These are phyloP conservation scores for Aegilops bicornis DNA, from an alignment of 176 grass and related monocot species.

Conservation along the genomic window DNA sequence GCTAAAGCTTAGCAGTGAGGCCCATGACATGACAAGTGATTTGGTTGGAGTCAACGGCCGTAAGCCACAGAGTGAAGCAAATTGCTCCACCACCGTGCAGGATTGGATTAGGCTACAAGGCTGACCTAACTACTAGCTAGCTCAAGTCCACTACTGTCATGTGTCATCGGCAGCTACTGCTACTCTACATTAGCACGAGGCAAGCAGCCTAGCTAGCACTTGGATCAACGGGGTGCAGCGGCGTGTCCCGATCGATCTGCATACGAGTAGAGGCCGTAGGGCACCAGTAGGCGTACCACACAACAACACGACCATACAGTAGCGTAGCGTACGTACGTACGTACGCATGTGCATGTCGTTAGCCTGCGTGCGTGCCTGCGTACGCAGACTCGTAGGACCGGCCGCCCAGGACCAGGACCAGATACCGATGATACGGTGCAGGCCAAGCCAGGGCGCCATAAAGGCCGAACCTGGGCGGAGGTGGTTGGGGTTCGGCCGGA, in stretches of 20 bases:
- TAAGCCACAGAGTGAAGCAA: background rate
- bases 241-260: background rate
- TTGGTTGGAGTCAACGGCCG: background rate
- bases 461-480: background rate
- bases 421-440: slow-evolving; percentile 1
- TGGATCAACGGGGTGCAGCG: background rate
- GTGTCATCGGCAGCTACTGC: background rate
- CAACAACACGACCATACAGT: background rate
- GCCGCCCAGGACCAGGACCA: background rate
- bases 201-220: background rate
- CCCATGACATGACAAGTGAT: background rate
- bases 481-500: background rate
- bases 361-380: background rate
- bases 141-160: background rate
- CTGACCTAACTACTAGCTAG: slow-evolving; percentile 11
- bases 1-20: background rate
- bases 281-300: background rate
- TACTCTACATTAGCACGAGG: background rate
- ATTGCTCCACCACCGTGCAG: background rate
- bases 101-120: background rate
- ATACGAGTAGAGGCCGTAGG: background rate
- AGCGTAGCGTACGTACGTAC: background rate
- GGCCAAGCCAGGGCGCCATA: background rate
- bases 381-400: background rate
- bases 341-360: background rate